Evolutionary conservation across 2,329 filamentous ascomycete genomes (phyloP), one percentile per base, ranked within the genome.

Genomic region (Fonsecaea monophora): DNA sequence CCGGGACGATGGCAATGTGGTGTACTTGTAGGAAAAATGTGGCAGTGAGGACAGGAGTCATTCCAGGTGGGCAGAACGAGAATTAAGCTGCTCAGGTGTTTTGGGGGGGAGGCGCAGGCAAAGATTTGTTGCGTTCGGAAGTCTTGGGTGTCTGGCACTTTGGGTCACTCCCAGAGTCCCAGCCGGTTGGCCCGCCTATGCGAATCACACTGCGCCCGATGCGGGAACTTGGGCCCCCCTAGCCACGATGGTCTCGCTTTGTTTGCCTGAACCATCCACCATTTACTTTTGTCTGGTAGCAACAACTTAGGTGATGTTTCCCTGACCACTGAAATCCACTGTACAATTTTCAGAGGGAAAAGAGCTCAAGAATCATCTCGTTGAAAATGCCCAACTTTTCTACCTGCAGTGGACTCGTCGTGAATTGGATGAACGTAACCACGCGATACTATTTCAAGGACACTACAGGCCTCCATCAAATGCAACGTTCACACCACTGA

Each of bases 1-100:
- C 68, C 66, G 37, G 60, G 38, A 68, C 60, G 63, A 70, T 50
- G 66, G 66, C 66, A 34, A 68, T 15, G 55, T 15, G 21, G 53
- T 58, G 50, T 12, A n/a, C 56, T 48, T 25, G 25, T 25, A 25
- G 25, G 25, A 66, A 37, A 58, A 48, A 37, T 37, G 37, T 61
- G 40, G 62, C 38, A 60, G 53, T 64, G 65, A 68, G 35, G 63
- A 66, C 62, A 62, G 58, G 30, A 60, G 64, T 69, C 60, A 64
- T 60, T 34, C 18, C 25, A 62, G 54, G 42, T 55, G 34, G 40
- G 53, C 53, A 34, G 38, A 48, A 9, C 25, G 25, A 38, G 38
- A 35, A 12, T 65, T 37, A 54, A 60, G 53, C 40, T 42, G 25
- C 10, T 42, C 54, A 38, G 38, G 57, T 54, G 55, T 12, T 42